These are phyloP conservation scores for Pseudohalonectria lignicola DNA, from an alignment of 2,329 filamentous ascomycete genomes.

Conservation along the genomic window DNA sequence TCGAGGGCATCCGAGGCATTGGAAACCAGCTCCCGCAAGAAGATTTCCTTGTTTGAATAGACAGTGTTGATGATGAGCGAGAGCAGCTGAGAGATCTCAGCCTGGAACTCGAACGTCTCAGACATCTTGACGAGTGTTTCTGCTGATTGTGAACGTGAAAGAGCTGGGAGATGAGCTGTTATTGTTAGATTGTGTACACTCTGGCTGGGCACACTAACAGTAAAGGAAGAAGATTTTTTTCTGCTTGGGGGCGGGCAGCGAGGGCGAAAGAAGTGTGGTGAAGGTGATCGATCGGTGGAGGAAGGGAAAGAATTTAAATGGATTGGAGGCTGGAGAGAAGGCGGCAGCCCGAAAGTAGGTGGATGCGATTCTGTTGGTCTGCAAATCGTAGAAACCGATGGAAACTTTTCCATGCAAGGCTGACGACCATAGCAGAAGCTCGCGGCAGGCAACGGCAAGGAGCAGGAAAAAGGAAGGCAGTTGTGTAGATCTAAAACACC, in stretches of 20 bases:
- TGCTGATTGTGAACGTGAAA: too few species aligned
- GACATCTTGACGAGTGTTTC: conserved; percentile 57
- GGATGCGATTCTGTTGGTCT: too few species aligned
- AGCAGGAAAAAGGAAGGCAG: too few species aligned
- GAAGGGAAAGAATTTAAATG: too few species aligned
- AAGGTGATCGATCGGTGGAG: too few species aligned
- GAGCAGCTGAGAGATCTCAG: conserved; percentile 99
- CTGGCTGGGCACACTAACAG: background rate
- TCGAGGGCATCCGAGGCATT: conserved; percentile 98
- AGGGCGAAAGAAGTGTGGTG: too few species aligned
- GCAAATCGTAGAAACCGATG: conserved; percentile 3
- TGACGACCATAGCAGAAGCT: conserved; percentile 5
- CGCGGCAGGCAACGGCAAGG: too few species aligned
- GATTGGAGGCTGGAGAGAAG: background rate
- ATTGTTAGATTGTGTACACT: background rate
- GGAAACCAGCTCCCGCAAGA: conserved; percentile 96
- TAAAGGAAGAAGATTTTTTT: background rate
- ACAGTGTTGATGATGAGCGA: conserved; percentile 99
- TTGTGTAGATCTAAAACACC: too few species aligned
- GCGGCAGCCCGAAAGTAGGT: too few species aligned
- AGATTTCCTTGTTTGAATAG: conserved; percentile 99
- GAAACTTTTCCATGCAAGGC: conserved; percentile 2
- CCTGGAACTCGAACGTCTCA: conserved; percentile 99
- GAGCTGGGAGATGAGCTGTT: background rate
- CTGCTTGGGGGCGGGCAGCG: too few species aligned